Evolutionary conservation across 345 rosid species (phyloP), one percentile per base, ranked within the genome.

Genomic region (Eucalyptus urophylla): DNA sequence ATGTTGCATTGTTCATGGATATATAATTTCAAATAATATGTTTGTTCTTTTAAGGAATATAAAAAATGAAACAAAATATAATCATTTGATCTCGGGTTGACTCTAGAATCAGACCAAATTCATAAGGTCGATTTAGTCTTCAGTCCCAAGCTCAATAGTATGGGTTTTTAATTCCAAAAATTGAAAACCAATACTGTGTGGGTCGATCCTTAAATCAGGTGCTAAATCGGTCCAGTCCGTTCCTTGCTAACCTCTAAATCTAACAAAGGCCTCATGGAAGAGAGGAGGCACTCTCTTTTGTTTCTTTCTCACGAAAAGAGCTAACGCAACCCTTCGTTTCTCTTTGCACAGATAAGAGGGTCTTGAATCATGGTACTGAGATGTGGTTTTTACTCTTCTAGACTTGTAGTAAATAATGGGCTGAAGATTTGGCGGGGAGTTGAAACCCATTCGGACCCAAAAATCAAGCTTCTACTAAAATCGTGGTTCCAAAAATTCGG

Each of bases 61-160:
- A 53, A 53, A 53, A 53, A 53, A 53, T 8, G 58, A 53, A 53
- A 8, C 58, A 53, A 53, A 53, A 53, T 2, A 53, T 53, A 19
- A 53, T 53, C 10, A 53, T 53, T 53, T 53, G 9, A 1, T 19
- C 24, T 0, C 10, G 1, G 1, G 4, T 53, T 53, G 2, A 53
- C 1, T 53, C 2, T 53, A 53, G 24, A 53, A 53, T 53, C 2
- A 0, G 10, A 53, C 58, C 11, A 19, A 19, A 53, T 10, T 53
- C 11, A 53, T 53, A 19, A 0, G 22, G 4, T 53, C 0, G 4
- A 8, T 53, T 21, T 53, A 19, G 24, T 53, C 5, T 21, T 53
- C 5, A 0, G 11, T 53, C 24, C 24, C 0, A 53, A 0, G 24
- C 24, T 53, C 10, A 19, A 53, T 0, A 19, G 0, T 5, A 1